Percentiles rank a stretch among this genome's conserved stretches.
Evolutionary conservation across 768 basidiomycete genomes (phyloP).

Genomic region (Tephrocybe sp.): DNA sequence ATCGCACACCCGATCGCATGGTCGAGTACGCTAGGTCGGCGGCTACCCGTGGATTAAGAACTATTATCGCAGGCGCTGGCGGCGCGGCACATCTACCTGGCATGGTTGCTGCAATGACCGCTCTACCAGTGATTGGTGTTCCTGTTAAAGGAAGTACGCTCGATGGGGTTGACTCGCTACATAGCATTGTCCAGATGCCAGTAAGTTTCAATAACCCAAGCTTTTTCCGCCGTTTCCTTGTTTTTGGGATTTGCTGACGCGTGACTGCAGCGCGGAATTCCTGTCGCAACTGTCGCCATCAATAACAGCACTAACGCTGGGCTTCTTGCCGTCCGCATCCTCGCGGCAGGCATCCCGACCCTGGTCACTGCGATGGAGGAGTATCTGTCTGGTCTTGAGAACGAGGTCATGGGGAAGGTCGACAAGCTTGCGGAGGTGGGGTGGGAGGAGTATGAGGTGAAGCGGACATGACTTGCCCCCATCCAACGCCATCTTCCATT

Average conservation of each 20-base stretch:
- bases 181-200: conserved; percentile 99
- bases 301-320: conserved; percentile 95
- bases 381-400: conserved; percentile 68
- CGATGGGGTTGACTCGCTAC: conserved; percentile 95
- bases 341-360: conserved; percentile 65
- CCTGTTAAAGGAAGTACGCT: conserved; percentile 93
- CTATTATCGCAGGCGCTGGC: conserved; percentile 94
- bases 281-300: conserved; percentile 96
- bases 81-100: conserved; percentile 97
- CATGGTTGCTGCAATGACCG: conserved; percentile 95
- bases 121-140: conserved; percentile 91
- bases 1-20: conserved; percentile 88
- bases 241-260: background rate
- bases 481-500: too few relatives aligned
- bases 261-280: conserved; percentile 77
- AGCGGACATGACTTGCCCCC: conserved; percentile 23
- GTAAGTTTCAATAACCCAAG: conserved; percentile 43
- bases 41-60: conserved; percentile 58
- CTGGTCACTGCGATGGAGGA: conserved; percentile 66
- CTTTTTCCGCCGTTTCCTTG: conserved; percentile 1
- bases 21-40: conserved; percentile 81
- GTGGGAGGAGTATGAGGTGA: conserved; percentile 79
- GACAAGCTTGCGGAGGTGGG: conserved; percentile 74
- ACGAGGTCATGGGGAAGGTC: conserved; percentile 77
- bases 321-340: conserved; percentile 86